Conservation (phyloP, 768 basidiomycete genomes). For the Tubosaeta brunneosetosa region DNA sequence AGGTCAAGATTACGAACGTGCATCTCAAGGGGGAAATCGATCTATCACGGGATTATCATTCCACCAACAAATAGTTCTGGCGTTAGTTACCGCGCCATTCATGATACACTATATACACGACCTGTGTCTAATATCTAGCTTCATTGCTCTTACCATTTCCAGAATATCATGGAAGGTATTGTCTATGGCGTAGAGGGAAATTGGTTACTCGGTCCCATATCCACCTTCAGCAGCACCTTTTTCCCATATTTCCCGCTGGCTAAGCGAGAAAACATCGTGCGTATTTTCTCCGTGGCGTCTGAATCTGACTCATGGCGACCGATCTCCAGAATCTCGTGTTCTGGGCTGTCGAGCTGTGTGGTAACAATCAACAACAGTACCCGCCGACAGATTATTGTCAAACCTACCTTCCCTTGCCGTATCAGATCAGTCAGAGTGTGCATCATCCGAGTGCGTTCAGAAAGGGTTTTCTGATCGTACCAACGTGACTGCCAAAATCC, state of each 20-base stretch:
- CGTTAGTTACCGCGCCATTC: background rate
- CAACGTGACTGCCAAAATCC: conserved; percentile 80
- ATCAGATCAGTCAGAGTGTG: conserved; percentile 49
- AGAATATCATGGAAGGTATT: background rate
- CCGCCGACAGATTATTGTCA: background rate
- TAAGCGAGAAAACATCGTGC: conserved; percentile 31
- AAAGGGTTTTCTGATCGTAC: conserved; percentile 48
- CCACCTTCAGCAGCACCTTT: conserved; percentile 44
- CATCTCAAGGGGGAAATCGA: conserved; percentile 87
- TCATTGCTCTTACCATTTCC: background rate
- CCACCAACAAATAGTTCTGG: conserved; percentile 14
- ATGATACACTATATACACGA: background rate
- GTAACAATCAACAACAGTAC: background rate
- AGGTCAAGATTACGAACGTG: conserved; percentile 81
- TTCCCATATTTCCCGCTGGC: conserved; percentile 40
- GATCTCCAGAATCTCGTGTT: conserved; percentile 64
- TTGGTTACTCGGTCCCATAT: conserved; percentile 19
- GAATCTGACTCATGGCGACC: conserved; percentile 35
- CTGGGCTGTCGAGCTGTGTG: conserved; percentile 58
- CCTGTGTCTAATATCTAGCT: background rate
- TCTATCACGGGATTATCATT: conserved; percentile 66
- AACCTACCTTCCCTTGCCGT: conserved; percentile 46
- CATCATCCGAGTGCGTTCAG: conserved; percentile 51
- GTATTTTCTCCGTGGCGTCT: conserved; percentile 32
- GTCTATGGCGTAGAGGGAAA: background rate